Evolutionary conservation across 2,329 filamentous ascomycete genomes (phyloP), one percentile per base, ranked within the genome.

Genomic region (Lachnellula subtilissima): DNA sequence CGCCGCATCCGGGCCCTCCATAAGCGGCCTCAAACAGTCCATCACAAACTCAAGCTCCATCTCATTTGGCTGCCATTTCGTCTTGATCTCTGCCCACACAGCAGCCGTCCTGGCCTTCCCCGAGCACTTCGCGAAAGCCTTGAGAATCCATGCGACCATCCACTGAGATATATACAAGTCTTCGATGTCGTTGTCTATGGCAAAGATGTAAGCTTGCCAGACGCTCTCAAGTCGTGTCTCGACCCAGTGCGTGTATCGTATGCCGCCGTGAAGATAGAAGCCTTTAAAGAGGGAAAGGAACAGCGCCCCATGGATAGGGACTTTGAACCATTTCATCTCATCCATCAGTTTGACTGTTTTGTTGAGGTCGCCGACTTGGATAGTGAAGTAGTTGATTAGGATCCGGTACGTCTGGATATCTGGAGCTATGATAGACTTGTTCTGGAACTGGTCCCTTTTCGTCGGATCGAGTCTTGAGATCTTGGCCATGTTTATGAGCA

Each of bases 241-340:
- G 28, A 83, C 90, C 93, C 94, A 99, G 12, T 83, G 78, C 0
- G 85, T 85, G 60, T 85, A 76, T 23, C 76, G 73, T 17, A 79
- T 72, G 25, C 84, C 85, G 11, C 92, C 93, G 67, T 96, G 86
- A 2, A 75, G 71, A 35, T 80, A 78, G 68, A 97, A 99, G 0
- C 89, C 91, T 65, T 90, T 87, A 73, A 97, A 89, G 3, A 97
- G 76, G 7, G 87, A 80, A 39, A 94, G 76, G 66, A 93, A 97
- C 23, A 96, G 81, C 55, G 87, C 81, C 5, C 87, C 88, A 58
- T 93, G 84, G 15, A 93, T 74, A 0, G 84, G 82, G 3, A 96
- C 77, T 3, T 79, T 74, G 62, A 85, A 85, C 39, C 75, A 73
- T 54, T 82, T 83, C 91, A 97, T 96, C 69, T 97, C 93, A 48